Conservation (phyloP, 345 rosid genomes). For the Kandelia obovata region DNA sequence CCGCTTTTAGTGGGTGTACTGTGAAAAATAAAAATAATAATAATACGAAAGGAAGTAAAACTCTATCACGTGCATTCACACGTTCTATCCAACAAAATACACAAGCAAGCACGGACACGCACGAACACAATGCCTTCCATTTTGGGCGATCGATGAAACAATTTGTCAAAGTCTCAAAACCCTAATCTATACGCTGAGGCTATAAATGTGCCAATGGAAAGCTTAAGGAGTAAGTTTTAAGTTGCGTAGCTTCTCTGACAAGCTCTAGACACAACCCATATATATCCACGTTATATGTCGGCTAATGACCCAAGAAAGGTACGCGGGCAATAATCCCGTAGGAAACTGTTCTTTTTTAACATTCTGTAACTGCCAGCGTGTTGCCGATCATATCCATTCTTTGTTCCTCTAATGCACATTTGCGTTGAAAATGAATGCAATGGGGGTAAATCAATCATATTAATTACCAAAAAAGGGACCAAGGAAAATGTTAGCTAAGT, state of each 20-base stretch:
- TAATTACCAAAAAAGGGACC: background rate
- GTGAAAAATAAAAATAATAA: no score
- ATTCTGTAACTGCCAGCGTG: background rate
- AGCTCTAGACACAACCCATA: slow-evolving; percentile 3
- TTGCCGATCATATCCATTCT: slow-evolving; percentile 3
- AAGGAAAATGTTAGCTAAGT: background rate
- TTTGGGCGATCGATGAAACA: background rate
- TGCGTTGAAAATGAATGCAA: no score
- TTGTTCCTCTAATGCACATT: background rate
- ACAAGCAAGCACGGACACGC: no score
- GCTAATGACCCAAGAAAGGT: background rate
- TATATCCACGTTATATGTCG: slow-evolving; percentile 8
- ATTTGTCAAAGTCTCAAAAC: slow-evolving; percentile 5
- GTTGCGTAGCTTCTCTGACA: slow-evolving; percentile 20
- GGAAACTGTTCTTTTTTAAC: background rate
- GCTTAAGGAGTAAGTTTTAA: slow-evolving; percentile 13
- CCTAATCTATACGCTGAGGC: slow-evolving; percentile 7
- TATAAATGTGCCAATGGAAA: background rate
- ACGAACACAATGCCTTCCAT: no score
- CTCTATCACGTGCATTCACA: no score
- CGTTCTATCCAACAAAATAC: no score
- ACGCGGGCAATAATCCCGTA: background rate
- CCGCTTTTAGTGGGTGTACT: no score
- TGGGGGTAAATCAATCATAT: no score
- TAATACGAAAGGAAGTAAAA: no score